Conservation (phyloP, 495 filamentous ascomycete genomes). For the Penicillium maclennaniae region DNA sequence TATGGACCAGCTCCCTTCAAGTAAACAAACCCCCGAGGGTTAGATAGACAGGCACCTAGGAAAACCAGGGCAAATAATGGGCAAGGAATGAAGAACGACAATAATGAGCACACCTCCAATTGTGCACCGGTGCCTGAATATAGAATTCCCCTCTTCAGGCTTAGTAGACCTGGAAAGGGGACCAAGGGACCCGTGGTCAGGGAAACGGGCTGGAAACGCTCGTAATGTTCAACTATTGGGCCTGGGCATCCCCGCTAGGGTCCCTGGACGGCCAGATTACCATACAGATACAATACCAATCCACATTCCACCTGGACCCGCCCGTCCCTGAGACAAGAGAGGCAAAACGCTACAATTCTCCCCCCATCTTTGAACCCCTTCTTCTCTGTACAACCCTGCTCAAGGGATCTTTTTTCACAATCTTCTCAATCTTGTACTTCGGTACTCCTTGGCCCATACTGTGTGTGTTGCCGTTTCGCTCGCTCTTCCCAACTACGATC, state of each 20-base stretch:
- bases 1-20: not conserved
- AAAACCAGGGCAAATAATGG: not conserved
- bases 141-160: not conserved
- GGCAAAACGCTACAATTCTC: slow-evolving; percentile 8
- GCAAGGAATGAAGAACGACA: not conserved
- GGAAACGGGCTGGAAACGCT: not conserved
- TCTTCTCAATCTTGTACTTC: slow-evolving; percentile 9
- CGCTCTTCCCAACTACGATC: slow-evolving; percentile 23
- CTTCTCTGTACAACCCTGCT: slow-evolving; percentile 5
- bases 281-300: slow-evolving; percentile 1
- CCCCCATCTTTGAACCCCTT: slow-evolving; percentile 6
- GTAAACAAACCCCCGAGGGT: too few relatives aligned
- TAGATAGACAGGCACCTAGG: too few relatives aligned
- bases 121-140: not conserved
- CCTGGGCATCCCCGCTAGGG: not conserved
- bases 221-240: not conserved
- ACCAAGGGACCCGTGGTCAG: not conserved
- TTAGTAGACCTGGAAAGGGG: not conserved
- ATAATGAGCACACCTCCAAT: not conserved
- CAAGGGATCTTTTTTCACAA: slow-evolving; percentile 8
- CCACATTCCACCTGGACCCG: slow-evolving; percentile 9
- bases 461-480: slow-evolving; percentile 38
- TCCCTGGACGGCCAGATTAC: not conserved
- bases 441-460: slow-evolving; percentile 30
- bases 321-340: slow-evolving; percentile 2